Percentiles rank a stretch among this genome's conserved stretches.
These are phyloP conservation scores for Linnemannia zychae DNA, from an alignment of 192 early-diverging fungal species.

Conservation along the genomic window DNA sequence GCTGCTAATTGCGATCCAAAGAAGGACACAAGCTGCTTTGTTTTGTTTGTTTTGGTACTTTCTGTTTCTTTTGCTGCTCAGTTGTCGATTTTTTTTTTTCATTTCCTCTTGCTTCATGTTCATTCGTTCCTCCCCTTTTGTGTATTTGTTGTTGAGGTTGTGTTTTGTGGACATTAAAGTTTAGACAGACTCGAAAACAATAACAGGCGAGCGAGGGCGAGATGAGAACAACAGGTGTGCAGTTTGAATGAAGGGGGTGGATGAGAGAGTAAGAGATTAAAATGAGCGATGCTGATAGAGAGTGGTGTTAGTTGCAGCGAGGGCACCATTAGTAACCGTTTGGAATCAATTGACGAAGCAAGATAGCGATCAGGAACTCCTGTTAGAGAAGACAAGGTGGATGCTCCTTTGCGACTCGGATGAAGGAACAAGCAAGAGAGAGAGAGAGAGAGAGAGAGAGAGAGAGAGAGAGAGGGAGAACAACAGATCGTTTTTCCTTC, in stretches of 20 bases:
- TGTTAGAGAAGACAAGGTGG: background rate
- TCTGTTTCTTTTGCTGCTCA: background rate
- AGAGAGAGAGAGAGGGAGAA: too few relatives aligned
- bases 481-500: background rate
- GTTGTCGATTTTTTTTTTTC: slow-evolving; percentile 1
- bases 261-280: background rate
- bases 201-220: background rate
- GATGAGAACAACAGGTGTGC: background rate
- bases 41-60: background rate
- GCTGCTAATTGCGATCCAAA: background rate
- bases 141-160: background rate
- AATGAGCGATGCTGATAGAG: background rate
- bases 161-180: background rate
- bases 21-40: background rate
- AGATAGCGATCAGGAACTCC: background rate
- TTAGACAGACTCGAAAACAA: slow-evolving; percentile 5
- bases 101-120: background rate
- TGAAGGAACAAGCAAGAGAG: background rate
- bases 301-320: background rate
- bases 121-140: background rate
- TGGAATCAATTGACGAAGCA: background rate
- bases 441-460: slow-evolving; percentile 6
- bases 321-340: background rate
- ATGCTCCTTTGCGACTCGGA: background rate
- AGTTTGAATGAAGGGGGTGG: background rate